Percentiles rank a stretch among this genome's conserved stretches.
Conservation (phyloP, 129 eudicot species). For the Apium graveolens region DNA sequence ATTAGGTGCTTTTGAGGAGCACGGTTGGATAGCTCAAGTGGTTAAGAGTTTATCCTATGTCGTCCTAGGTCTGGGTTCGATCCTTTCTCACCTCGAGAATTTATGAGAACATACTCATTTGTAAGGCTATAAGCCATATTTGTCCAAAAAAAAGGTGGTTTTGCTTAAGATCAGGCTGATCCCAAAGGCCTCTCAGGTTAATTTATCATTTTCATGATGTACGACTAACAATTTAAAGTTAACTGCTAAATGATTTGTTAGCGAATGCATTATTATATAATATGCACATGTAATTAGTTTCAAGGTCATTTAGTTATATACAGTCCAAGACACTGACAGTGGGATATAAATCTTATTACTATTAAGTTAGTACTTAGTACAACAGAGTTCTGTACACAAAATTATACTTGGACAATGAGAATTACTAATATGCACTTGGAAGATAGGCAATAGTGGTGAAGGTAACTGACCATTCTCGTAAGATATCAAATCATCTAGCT, state of each 20-base stretch:
- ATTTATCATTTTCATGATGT: not conserved
- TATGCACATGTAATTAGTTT: not conserved
- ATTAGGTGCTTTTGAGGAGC: not conserved
- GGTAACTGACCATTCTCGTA: conserved; percentile 67
- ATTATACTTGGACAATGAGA: not conserved
- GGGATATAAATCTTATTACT: not conserved
- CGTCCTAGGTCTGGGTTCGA: too few relatives aligned
- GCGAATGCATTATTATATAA: not conserved
- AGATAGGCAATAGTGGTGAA: not conserved
- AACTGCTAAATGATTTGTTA: not conserved
- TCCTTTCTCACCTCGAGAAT: too few relatives aligned
- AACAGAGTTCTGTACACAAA: not conserved
- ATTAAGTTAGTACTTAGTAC: not conserved
- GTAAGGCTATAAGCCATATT: too few relatives aligned
- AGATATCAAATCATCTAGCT: conserved; percentile 62
- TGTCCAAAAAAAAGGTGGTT: too few relatives aligned
- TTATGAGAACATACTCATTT: too few relatives aligned
- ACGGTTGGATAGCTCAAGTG: too few relatives aligned
- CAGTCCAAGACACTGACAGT: not conserved
- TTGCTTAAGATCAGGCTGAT: not conserved
- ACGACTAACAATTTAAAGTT: not conserved
- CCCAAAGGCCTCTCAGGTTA: not conserved
- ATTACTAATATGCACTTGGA: not conserved
- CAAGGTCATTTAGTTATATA: not conserved
- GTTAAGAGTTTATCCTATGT: too few relatives aligned